A percentile compares a stretch with the other conserved stretches of the same genome.
Conservation (phyloP, 805 yeast genomes). For the Saccharomycopsis amapae region DNA sequence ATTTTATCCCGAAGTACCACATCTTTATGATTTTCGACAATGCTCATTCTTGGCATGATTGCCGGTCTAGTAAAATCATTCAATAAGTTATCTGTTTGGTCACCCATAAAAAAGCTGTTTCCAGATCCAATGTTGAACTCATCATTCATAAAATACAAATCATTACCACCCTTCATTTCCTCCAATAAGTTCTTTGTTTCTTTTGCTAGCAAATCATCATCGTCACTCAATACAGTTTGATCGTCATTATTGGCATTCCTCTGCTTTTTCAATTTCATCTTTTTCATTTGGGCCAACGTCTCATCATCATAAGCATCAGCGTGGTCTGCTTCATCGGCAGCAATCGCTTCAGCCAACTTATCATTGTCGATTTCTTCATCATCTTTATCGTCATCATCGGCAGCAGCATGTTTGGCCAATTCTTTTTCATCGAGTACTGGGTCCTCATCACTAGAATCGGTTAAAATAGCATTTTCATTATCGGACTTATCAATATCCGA, state of each 20-base stretch:
- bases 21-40: slow-evolving; percentile 19
- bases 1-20: slow-evolving; percentile 13
- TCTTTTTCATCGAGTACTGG: slow-evolving; percentile 34
- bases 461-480: slow-evolving; percentile 19
- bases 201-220: slow-evolving; percentile 24
- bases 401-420: slow-evolving; percentile 28
- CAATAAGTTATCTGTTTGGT: neutral
- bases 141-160: slow-evolving; percentile 8
- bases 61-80: neutral
- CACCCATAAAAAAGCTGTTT: neutral
- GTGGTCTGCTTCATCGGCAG: slow-evolving; percentile 19
- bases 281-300: slow-evolving; percentile 19
- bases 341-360: slow-evolving; percentile 32
- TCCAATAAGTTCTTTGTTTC: slow-evolving; percentile 17
- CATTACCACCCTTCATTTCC: slow-evolving; percentile 14
- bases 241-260: slow-evolving; percentile 2
- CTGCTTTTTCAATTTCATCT: slow-evolving; percentile 6
- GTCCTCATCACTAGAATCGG: slow-evolving; percentile 33
- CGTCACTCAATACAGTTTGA: slow-evolving; percentile 16
- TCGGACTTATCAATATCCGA: slow-evolving; percentile 11
- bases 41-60: slow-evolving; percentile 14
- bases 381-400: slow-evolving; percentile 21
- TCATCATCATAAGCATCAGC: slow-evolving; percentile 21
- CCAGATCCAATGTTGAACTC: neutral
- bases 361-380: slow-evolving; percentile 32